Evolutionary conservation across 2,329 filamentous ascomycete species (phyloP), one percentile per base, ranked within the genome.

Genomic region (Exophiala viscosa): DNA sequence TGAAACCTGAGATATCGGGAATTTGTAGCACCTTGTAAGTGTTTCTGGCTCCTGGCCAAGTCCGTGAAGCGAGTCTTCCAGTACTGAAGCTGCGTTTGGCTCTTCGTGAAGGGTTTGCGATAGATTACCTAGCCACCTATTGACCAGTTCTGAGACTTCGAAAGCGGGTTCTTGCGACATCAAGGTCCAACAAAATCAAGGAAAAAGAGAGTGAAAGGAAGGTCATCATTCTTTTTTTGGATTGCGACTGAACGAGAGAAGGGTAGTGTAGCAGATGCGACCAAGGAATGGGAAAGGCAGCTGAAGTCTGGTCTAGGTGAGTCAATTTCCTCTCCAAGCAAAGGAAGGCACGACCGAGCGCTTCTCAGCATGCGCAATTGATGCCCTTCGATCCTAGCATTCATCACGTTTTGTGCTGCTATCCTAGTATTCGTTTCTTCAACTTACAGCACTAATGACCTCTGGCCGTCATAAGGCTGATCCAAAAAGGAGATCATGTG

Each of bases 401-500:
- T 5, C 3, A 28, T 7, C 5, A 7, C 8, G 8, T 28, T 28
- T 28, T 28, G 23, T 11, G 17, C 38, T 45, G 34, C 14, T 13
- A n/a, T 15, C 20, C n/a, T 15, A 15, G 23, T 17, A 48, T 45
- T 31, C 36, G 39, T 31, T 18, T 8, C 14, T 23, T 9, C 23
- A 28, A 28, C 23, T 28, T 28, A 28, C 23, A 28, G 23, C 5
- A 28, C 5, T 17, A 17, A 20, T 13, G 39, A 11, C 17, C 34
- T 32, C 34, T 42, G 39, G 32, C 20, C 43, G 11, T 28, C 36
- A 47, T 18, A 23, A 55, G 45, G 48, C 51, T 58, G 47, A 36
- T 52, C 44, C 39, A 34, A 47, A 49, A 55, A 50, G 45, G 45
- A 46, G 41, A 20, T 18, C 38, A 33, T 48, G 44, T 52, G 54